These are phyloP conservation scores for Trichoderma sp. DNA, from an alignment of 2,329 filamentous ascomycete genomes.

Conservation along the genomic window DNA sequence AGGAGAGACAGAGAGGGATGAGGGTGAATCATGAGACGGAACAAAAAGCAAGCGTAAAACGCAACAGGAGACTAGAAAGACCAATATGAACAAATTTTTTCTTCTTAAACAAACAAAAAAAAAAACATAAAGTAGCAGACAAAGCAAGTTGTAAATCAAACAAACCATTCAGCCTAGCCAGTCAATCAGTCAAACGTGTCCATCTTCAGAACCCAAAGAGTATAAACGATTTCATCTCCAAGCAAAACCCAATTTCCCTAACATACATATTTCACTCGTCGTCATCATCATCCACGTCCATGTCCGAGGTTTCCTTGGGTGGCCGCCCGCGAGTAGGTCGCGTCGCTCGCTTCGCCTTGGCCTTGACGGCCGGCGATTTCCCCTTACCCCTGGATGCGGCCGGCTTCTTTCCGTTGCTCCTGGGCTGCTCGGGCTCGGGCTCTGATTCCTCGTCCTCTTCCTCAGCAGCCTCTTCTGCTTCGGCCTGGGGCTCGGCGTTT, in stretches of 20 bases:
- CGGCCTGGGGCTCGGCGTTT: constrained; percentile 21
- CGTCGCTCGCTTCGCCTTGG: constrained; percentile 25
- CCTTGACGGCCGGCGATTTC: constrained; percentile 27
- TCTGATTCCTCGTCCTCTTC: constrained; percentile 25
- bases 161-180: background rate
- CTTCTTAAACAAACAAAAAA: background rate
- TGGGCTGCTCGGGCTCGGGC: constrained; percentile 23
- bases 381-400: constrained; percentile 27
- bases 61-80: background rate
- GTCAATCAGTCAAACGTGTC: background rate
- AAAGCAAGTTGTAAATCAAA: background rate
- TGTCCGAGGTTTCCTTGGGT: constrained; percentile 32
- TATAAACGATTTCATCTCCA: constrained; percentile 8
- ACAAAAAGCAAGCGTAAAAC: background rate
- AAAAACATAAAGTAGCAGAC: background rate
- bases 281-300: constrained; percentile 38
- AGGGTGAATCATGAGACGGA: background rate
- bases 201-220: background rate
- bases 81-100: constrained; percentile 7
- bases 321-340: constrained; percentile 28
- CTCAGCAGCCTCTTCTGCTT: constrained; percentile 25
- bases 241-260: constrained; percentile 4
- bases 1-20: background rate
- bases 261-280: constrained; percentile 19
- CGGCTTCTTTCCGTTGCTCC: constrained; percentile 29